Base-by-base conservation (phyloP, 73 alveolate genomes). In the Paramecium sexaurelia region DNA sequence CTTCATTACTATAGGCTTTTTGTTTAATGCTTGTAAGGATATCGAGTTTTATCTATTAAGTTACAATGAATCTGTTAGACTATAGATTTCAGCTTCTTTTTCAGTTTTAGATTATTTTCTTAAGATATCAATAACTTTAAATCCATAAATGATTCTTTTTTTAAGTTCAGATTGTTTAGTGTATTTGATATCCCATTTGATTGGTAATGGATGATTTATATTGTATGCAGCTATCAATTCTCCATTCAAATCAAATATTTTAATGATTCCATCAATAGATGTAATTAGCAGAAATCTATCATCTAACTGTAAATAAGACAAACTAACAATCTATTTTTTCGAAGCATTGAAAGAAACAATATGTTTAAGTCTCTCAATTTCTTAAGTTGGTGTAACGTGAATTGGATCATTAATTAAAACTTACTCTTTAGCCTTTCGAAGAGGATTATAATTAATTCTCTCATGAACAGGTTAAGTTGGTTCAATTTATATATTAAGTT, bases 81-180 rank as follows among this genome's bases (percentile, higher is more conserved):
- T 78, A 33, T 78, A 78, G 6, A 45, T 78, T 78, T 78, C 90
- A 10, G 90, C 90, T 33, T 78, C 90, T 78, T 78, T 78, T 43
- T 78, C 90, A 9, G 90, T 78, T 78, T 78, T 78, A 15, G 90
- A 78, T 78, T 78, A 78, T 43, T 78, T 78, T 78, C 90, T 78
- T 10, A 78, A 24, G 11, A 78, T 78, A 78, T 78, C 90, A 39
- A 78, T 78, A n/a, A 78, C 90, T 78, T 78, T 78, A 43, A 78
- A 78, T 41, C 90, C 90, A 78, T 78, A 78, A 9, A 78, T 45
- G 7, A 78, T 78, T 78, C 90, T 78, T 55, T 78, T 78, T 78
- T 40, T 78, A 0, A 78, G 41, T 78, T 78, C 90, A 10, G 47
- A 56, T 20, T 39, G 17, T 11, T 78, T 78, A 5, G 90, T 78